Evolutionary conservation across 2,329 filamentous ascomycete genomes (phyloP).

Genomic region (Apiospora arundinis): DNA sequence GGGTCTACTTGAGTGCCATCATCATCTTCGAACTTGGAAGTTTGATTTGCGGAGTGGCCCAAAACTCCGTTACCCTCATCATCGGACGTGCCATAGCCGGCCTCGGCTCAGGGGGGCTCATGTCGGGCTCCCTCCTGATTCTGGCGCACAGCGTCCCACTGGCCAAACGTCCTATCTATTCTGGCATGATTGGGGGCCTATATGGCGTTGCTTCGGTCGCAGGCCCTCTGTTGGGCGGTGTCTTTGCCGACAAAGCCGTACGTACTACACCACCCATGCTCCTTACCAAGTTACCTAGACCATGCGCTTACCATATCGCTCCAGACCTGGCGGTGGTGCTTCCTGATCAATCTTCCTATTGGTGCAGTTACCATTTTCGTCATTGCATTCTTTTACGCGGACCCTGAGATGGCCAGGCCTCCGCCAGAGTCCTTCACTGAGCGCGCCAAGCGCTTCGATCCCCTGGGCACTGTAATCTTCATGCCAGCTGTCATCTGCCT

Average conservation of each 20-base stretch:
- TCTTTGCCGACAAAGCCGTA: slow-evolving; percentile 41
- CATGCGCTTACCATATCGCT: not conserved
- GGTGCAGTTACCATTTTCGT: slow-evolving; percentile 36
- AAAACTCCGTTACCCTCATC: slow-evolving; percentile 40
- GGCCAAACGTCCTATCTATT: slow-evolving; percentile 32
- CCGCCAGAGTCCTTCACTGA: slow-evolving; percentile 27
- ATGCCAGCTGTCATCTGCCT: slow-evolving; percentile 49
- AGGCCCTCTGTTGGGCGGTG: slow-evolving; percentile 40
- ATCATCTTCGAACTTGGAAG: slow-evolving; percentile 47
- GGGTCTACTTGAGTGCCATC: slow-evolving; percentile 40
- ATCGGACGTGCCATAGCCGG: slow-evolving; percentile 45
- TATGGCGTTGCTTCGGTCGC: slow-evolving; percentile 50
- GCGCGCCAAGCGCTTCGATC: slow-evolving; percentile 36
- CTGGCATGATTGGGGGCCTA: slow-evolving; percentile 36
- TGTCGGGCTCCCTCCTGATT: slow-evolving; percentile 20
- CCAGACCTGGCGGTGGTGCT: slow-evolving; percentile 41
- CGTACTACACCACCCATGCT: slow-evolving; percentile 14
- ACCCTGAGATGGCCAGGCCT: slow-evolving; percentile 24
- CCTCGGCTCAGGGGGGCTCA: slow-evolving; percentile 42
- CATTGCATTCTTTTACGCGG: slow-evolving; percentile 35
- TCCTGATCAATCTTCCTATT: slow-evolving; percentile 42
- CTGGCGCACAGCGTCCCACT: slow-evolving; percentile 9
- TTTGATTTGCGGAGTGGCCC: slow-evolving; percentile 43
- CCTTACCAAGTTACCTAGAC: not conserved
- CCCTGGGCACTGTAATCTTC: slow-evolving; percentile 35